Evolutionary conservation across 768 basidiomycete genomes (phyloP), one percentile per base, ranked within the genome.

Genomic region (Leccinum subtestaceum): DNA sequence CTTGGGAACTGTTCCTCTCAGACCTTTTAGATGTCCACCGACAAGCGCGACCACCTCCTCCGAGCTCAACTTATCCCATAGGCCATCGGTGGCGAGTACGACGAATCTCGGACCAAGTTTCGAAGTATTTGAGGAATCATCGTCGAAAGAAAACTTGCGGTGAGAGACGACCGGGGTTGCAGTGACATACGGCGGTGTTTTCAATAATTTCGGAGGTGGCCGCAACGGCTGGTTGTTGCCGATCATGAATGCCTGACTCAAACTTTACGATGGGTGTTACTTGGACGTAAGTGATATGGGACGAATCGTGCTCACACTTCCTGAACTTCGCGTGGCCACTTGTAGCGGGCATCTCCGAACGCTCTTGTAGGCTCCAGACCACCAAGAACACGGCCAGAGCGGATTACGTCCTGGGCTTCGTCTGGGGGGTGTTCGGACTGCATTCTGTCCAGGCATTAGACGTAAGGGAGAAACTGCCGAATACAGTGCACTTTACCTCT

Each of bases 111-210:
- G 79, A 61, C 59, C 72, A 55, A 61, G 65, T 36, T 66, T 58
- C 5, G 70, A 60, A n/a, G 65, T 49, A 15, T 67, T 45, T 38
- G 61, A 23, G 55, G 69, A 66, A 27, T 58, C 53, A 29, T 74
- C 59, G 13, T 79, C 68, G 67, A 89, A 81, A 13, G 81, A 75
- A 63, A 92, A 76, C 64, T 87, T 85, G 60, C 84, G 84, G 65
- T 93, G 88, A 2, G 87, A 89, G 29, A 95, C 85, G 36, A 91
- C 92, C 2, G 94, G 94, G 7, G 79, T 78, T 15, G 94, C 85
- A 32, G 82, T 95, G 23, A 96, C 93, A 72, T 96, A 97, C n/a
- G 94, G 94, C 2, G 94, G 94, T 4, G 95, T 93, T 72, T 88
- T 89, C 73, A 91, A 83, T 21, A 80, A 73, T 13, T 81, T 55